These are phyloP conservation scores for Pseudoneurospora amorphoporcata DNA, from an alignment of 495 filamentous ascomycete species.

Conservation along the genomic window DNA sequence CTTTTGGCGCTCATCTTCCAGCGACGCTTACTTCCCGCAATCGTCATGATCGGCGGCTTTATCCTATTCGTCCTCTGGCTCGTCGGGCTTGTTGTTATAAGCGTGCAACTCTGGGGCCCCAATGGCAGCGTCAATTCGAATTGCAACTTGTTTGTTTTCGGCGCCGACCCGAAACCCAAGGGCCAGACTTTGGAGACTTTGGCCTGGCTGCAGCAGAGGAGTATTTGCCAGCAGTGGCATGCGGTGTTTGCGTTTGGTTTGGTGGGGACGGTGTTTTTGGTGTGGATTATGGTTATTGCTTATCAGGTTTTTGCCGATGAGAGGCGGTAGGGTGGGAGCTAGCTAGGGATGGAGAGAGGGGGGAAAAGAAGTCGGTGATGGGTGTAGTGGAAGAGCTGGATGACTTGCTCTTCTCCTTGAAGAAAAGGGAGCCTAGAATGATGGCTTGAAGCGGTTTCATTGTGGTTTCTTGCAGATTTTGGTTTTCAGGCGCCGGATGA, in stretches of 20 bases:
- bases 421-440: background rate
- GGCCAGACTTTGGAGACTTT: conserved; percentile 63
- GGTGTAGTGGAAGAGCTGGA: too few species aligned
- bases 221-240: conserved; percentile 68
- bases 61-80: conserved; percentile 90
- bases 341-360: background rate
- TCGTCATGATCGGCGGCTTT: conserved; percentile 86
- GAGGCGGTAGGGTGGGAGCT: background rate
- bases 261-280: conserved; percentile 70
- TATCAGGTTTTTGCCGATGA: conserved; percentile 65
- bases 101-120: conserved; percentile 81
- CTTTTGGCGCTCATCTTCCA: conserved; percentile 65
- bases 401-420: background rate
- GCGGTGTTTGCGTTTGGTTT: conserved; percentile 60
- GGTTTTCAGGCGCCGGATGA: background rate
- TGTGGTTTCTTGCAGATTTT: background rate
- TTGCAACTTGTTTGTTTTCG: conserved; percentile 63
- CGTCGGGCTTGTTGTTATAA: conserved; percentile 81
- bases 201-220: conserved; percentile 79
- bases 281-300: conserved; percentile 93
- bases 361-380: background rate
- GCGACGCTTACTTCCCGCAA: conserved; percentile 72
- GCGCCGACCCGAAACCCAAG: conserved; percentile 32
- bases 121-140: conserved; percentile 63
- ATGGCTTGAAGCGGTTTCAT: background rate